Evolutionary conservation across 495 filamentous ascomycete species (phyloP), one percentile per base, ranked within the genome.

Genomic region (Hyaloscypha bicolor): DNA sequence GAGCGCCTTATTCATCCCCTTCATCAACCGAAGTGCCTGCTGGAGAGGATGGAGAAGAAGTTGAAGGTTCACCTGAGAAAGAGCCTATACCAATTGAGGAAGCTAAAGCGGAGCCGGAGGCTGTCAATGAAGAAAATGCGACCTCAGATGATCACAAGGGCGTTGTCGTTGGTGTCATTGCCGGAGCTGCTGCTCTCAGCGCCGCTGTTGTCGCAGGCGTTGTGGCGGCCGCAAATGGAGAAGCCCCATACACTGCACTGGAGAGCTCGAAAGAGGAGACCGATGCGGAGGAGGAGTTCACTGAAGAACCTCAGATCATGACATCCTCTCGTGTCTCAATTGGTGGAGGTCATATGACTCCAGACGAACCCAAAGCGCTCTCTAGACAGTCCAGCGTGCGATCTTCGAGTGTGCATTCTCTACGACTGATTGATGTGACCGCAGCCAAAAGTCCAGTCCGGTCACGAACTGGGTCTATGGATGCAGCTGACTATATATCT

Each of bases 251-350:
- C 22, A 67, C 63, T 33, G 73, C 76, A 25, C 71, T 73, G 12
- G 74, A 69, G 33, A 69, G 75, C 1, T 71, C 71, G 21, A 56
- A 56, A 14, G 78, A 80, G 6, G 79, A 80, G 29, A 62, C 30
- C 33, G 70, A 76, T 35, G 74, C 77, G 22, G 72, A 71, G 11
- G 81, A 83, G 22, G 76, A 80, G 9, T 76, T 80, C 29, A 73
- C 75, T n/a, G 82, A 85, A 68, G 83, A 85, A 68, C 79, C 83
- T 19, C 76, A 83, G 65, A 84, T 87, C 63, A 72, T 86, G 66
- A 85, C 81, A 5, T 85, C 83, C 1, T 83, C 83, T 30, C 75
- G 84, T 37, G 74, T 86, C n/a, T 87, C 84, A 2, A 81, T 87
- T 42, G 78, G 80, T 60, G 78, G 80, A 56, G 82, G 81, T 33